Evolutionary conservation across 164 flowering plant genomes (phyloP), one percentile per base, ranked within the genome.

Genomic region (Berberis vulgaris): DNA sequence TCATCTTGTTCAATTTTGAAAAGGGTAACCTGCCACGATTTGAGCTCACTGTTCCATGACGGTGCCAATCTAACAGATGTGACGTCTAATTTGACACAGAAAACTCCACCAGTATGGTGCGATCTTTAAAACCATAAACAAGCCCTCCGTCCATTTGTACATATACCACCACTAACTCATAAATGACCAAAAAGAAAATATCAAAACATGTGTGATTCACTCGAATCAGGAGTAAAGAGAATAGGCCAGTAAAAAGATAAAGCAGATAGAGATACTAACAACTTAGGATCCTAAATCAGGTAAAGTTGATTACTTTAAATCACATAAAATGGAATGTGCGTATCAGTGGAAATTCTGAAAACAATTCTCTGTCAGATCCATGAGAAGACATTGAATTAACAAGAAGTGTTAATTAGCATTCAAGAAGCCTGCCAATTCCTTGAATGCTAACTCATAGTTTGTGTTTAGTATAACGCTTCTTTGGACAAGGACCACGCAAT

Each of bases 91-190:
- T 65, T 54, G 5, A 65, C 54, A 57, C 57, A 39, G 57, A 57
- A 58, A 54, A 7, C 9, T n/a, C 67, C 71, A 54, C 79, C 81
- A 75, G 77, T 49, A 73, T 44, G 50, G 40, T 50, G 39, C 55
- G 61, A 45, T 62, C 72, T 13, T 26, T 56, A 49, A 61, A 73
- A 56, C 79, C 77, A 73, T 56, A 67, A 71, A 72, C 2, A 46
- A 61, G 57, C 81, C 81, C 67, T 78, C 77, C 46, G 69, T 66
- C 79, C 81, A 78, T 61, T 79, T 76, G 77, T 68, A 69, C 54
- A 64, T 61, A 13, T 43, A 68, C 3, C 6, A 65, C 57, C 58
- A 61, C 26, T 7, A 57, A 47, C 53, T 54, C 5, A 3, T 39
- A 12, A 45, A 56, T 42, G 42, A 43, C 9, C 39, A 54, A 60